phyloP scores from a whole-genome alignment of 2,329 filamentous ascomycete species.

The Waltergamsia citrina region DNA sequence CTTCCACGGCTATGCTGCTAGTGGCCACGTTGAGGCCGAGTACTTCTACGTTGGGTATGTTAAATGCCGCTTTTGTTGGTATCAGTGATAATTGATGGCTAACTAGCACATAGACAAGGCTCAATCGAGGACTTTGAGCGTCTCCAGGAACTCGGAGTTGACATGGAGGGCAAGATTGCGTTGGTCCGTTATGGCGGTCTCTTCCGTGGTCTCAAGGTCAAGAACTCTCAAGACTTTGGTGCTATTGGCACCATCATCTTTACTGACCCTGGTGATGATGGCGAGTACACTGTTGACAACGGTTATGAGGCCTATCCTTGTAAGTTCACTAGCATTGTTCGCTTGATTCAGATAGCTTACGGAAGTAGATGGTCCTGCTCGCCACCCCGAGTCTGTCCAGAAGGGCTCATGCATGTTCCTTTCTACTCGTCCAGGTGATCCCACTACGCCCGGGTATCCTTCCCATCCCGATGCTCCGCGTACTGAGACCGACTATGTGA shows the following conservation, averaged over 20 bases:
- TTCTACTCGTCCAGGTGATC: slow-evolving; percentile 51
- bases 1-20: slow-evolving; percentile 77
- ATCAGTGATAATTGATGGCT: neutral
- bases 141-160: slow-evolving; percentile 56
- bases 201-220: slow-evolving; percentile 76
- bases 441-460: slow-evolving; percentile 75
- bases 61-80: neutral
- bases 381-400: slow-evolving; percentile 70
- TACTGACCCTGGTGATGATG: slow-evolving; percentile 78
- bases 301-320: slow-evolving; percentile 62
- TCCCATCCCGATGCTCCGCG: slow-evolving; percentile 64
- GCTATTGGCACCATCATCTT: slow-evolving; percentile 76
- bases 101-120: slow-evolving; percentile 35
- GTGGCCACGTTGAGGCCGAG: slow-evolving; percentile 64
- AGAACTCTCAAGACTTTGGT: slow-evolving; percentile 74
- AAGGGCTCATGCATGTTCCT: slow-evolving; percentile 68
- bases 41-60: slow-evolving; percentile 65
- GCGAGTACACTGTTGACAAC: slow-evolving; percentile 63
- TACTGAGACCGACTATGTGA: slow-evolving; percentile 48
- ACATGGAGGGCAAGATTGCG: slow-evolving; percentile 68
- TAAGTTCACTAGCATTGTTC: slow-evolving; percentile 6
- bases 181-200: slow-evolving; percentile 66
- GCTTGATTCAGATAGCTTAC: neutral
- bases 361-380: slow-evolving; percentile 50
- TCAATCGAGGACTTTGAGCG: slow-evolving; percentile 67